Percentiles rank a stretch among this genome's conserved stretches.
phyloP scores from a whole-genome alignment of 768 basidiomycete species.

The Leccinum incarnatum region DNA sequence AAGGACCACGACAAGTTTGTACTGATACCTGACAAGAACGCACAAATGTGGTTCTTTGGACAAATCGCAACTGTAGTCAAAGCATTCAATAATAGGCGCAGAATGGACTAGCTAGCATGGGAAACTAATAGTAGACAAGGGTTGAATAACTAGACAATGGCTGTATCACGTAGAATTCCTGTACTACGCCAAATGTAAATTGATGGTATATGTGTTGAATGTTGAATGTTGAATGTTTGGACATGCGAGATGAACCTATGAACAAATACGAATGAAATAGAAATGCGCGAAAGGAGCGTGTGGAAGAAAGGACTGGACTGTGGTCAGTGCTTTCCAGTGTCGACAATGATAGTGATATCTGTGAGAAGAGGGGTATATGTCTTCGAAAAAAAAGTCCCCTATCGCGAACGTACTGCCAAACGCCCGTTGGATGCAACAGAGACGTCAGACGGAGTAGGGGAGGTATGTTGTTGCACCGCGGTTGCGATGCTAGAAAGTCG shows the following conservation, averaged over 20 bases:
- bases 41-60: slow-evolving; percentile 79
- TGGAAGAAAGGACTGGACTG: slow-evolving; percentile 14
- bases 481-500: slow-evolving; percentile 58
- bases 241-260: slow-evolving; percentile 16
- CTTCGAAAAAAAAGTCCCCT: slow-evolving; percentile 16
- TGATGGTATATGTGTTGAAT: slow-evolving; percentile 28
- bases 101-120: slow-evolving; percentile 52
- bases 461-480: slow-evolving; percentile 43
- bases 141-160: slow-evolving; percentile 11
- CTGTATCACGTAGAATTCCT: slow-evolving; percentile 24
- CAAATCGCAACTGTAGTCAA: slow-evolving; percentile 76
- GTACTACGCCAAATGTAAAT: slow-evolving; percentile 22
- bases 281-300: slow-evolving; percentile 18
- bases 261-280: slow-evolving; percentile 28
- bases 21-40: slow-evolving; percentile 68
- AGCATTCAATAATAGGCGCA: slow-evolving; percentile 65
- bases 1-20: slow-evolving; percentile 75
- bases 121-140: slow-evolving; percentile 16
- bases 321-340: slow-evolving; percentile 14
- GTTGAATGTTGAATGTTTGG: neutral
- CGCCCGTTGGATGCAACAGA: slow-evolving; percentile 31
- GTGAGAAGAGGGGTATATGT: slow-evolving; percentile 20
- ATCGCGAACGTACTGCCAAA: slow-evolving; percentile 20
- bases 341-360: slow-evolving; percentile 20
- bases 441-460: slow-evolving; percentile 41